Base-by-base conservation (phyloP, 2,329 filamentous ascomycete genomes). In the Aspergillus costaricaensis region DNA sequence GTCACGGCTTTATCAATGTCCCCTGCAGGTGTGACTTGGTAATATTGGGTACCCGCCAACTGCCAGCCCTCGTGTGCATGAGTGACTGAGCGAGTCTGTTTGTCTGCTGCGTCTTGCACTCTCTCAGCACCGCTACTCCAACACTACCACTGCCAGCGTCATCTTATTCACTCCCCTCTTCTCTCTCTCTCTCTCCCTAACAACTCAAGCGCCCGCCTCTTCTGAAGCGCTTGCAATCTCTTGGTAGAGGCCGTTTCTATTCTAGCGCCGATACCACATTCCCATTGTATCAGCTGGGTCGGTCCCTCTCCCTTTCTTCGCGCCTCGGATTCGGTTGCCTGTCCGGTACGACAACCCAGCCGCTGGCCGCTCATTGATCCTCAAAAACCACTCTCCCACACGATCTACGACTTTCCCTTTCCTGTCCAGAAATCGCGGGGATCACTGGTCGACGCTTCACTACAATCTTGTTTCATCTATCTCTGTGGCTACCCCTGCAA, bases 1-100 rank as follows among this genome's bases (percentile, higher is more conserved):
- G 25, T 49, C n/a, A 55, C 32, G 19, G 39, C 17, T 55, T 7
- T 44, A 51, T 48, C 52, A 54, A 47, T 58, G 48, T 58, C 50
- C 48, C 58, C 61, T 61, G 59, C 61, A 63, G 61, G 64, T 58
- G 62, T 62, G 60, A 62, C 58, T 59, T 61, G 61, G 59, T 55
- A 55, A 58, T 58, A 59, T 66, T 62, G 59, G 58, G 57, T 67
- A 65, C 63, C 61, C 61, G 58, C 63, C 64, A 52, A 53, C 61
- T 59, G 58, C 63, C 64, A 52, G 55, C 55, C 27, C 56, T 55
- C 52, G 52, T 55, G 52, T 55, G 52, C 52, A 55, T 27, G 38
- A 55, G 52, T 55, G 52, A 44, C 52, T 41, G 52, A 55, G 52
- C 52, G 36, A 55, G 39, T 44, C 43, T 55, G 52, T 55, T 44